Evolutionary conservation across 495 filamentous ascomycete species (phyloP).

Genomic region (Podospora tetraspora): DNA sequence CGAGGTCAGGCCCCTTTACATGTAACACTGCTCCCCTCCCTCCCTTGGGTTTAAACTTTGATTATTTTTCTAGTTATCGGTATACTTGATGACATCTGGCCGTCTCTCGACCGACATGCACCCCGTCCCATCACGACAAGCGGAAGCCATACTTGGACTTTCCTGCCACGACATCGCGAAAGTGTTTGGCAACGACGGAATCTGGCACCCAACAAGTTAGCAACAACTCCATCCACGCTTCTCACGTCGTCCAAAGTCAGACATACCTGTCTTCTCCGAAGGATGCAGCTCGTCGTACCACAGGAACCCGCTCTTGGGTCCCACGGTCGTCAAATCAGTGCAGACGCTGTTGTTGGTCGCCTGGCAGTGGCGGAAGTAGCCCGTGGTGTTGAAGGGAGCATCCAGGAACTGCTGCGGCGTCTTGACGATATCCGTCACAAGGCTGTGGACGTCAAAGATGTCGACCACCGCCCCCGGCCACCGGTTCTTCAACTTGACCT

Average conservation of each 20-base stretch:
- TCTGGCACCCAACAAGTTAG: slow-evolving; percentile 16
- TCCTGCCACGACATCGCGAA: slow-evolving; percentile 55
- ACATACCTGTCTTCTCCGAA: slow-evolving; percentile 49
- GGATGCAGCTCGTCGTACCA: slow-evolving; percentile 65
- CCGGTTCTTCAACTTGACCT: slow-evolving; percentile 45
- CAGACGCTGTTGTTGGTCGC: slow-evolving; percentile 25
- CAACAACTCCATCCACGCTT: slow-evolving; percentile 31
- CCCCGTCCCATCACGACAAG: background rate
- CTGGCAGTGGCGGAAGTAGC: slow-evolving; percentile 50
- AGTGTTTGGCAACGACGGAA: slow-evolving; percentile 52
- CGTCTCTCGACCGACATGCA: background rate
- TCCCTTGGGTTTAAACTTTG: no score
- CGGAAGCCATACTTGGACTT: slow-evolving; percentile 51
- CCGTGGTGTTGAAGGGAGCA: slow-evolving; percentile 57
- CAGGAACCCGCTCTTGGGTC: slow-evolving; percentile 37
- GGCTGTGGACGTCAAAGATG: slow-evolving; percentile 57
- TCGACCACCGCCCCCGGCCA: slow-evolving; percentile 58
- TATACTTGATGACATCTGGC: no score
- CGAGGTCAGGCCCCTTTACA: background rate
- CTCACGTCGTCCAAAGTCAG: slow-evolving; percentile 41
- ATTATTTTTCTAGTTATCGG: no score
- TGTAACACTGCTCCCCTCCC: no score
- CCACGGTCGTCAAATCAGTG: slow-evolving; percentile 27
- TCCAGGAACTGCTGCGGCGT: slow-evolving; percentile 55
- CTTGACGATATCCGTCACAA: slow-evolving; percentile 59